phyloP scores from a whole-genome alignment of 805 yeast species.

The Candida ovalis region DNA sequence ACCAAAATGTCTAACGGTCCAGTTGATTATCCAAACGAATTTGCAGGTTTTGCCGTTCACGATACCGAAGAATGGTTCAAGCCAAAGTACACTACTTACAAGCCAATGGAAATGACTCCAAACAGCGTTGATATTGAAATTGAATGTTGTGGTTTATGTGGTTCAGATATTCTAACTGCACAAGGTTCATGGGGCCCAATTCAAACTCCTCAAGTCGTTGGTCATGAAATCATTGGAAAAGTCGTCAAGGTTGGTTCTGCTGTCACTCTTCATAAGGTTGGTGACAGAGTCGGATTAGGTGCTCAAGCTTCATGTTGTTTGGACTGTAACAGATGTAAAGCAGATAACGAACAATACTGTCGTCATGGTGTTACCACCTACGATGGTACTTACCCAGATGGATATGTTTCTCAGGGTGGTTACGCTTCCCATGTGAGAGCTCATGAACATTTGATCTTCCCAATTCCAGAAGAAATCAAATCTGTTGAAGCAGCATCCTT shows the following conservation, averaged over 20 bases:
- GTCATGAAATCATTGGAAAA: conserved; percentile 43
- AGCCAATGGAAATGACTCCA: conserved; percentile 43
- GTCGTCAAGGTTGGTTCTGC: conserved; percentile 36
- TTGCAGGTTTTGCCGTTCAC: conserved; percentile 54
- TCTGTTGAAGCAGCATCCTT: conserved; percentile 44
- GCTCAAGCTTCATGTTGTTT: conserved; percentile 39
- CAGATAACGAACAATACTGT: conserved; percentile 45
- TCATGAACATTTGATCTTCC: conserved; percentile 42
- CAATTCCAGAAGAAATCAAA: conserved; percentile 41
- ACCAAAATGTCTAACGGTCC: conserved; percentile 3
- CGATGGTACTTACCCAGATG: conserved; percentile 34
- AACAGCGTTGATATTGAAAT: conserved; percentile 54
- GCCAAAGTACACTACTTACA: conserved; percentile 48
- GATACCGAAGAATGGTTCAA: conserved; percentile 50
- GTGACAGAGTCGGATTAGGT: conserved; percentile 46
- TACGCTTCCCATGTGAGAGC: conserved; percentile 46
- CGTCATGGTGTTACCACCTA: conserved; percentile 38
- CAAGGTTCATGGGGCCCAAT: conserved; percentile 41
- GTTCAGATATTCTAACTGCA: conserved; percentile 54
- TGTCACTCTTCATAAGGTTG: conserved; percentile 35
- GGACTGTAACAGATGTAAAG: conserved; percentile 33
- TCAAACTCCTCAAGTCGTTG: conserved; percentile 43
- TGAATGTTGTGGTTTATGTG: conserved; percentile 66
- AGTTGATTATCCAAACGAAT: conserved; percentile 48
- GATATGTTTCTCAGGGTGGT: conserved; percentile 39